Evolutionary conservation across 2,329 filamentous ascomycete genomes (phyloP).

Genomic region (Fusarium dlaminii): DNA sequence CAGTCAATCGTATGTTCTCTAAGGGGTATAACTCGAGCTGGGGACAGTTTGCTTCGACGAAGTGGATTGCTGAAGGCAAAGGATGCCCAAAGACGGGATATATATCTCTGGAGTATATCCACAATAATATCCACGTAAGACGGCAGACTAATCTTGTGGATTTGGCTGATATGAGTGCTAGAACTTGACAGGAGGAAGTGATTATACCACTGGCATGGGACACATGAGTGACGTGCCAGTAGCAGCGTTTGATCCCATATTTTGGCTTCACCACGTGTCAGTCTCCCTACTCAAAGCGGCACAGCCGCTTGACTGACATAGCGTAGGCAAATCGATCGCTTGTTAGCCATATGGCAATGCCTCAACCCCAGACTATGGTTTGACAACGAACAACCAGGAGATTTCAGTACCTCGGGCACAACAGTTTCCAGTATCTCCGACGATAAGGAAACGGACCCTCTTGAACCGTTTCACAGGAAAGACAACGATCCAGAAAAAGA

Average conservation of each 20-base stretch:
- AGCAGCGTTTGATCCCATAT: not conserved
- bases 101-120: slow-evolving; percentile 7
- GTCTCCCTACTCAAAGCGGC: no score
- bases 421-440: not conserved
- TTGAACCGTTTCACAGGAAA: not conserved
- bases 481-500: not conserved
- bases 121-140: slow-evolving; percentile 2
- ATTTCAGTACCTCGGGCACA: fast-evolving
- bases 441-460: not conserved
- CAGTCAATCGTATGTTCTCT: not conserved
- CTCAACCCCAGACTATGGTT: not conserved
- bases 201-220: not conserved
- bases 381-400: not conserved
- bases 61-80: not conserved
- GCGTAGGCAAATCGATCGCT: not conserved
- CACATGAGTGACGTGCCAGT: slow-evolving; percentile 3
- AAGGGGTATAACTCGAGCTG: not conserved
- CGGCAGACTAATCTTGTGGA: fast-evolving
- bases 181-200: not conserved
- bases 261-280: slow-evolving; percentile 6
- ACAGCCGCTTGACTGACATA: not conserved
- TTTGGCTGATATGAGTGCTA: not conserved
- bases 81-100: not conserved
- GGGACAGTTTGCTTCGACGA: not conserved
- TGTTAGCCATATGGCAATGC: not conserved